phyloP scores from a whole-genome alignment of 805 yeast species.

The Saccharomycopsis lassenensis region DNA sequence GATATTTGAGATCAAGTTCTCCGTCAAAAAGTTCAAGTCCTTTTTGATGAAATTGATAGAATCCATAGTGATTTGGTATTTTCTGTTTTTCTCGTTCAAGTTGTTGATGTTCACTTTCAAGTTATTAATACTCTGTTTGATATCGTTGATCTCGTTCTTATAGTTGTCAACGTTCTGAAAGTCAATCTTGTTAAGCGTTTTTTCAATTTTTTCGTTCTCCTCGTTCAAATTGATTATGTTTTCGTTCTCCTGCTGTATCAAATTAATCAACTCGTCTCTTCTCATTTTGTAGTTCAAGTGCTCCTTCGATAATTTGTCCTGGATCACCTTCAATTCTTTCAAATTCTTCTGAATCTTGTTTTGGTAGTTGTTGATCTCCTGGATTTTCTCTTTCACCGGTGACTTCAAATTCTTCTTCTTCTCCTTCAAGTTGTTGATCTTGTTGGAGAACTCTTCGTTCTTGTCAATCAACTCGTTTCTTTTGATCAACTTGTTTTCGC shows the following conservation, averaged over 20 bases:
- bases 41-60: conserved; percentile 10
- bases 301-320: conserved; percentile 16
- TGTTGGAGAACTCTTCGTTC: conserved; percentile 30
- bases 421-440: conserved; percentile 28
- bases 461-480: conserved; percentile 33
- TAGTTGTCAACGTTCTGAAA: conserved; percentile 12
- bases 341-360: conserved; percentile 16
- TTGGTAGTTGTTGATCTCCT: conserved; percentile 17
- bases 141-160: conserved; percentile 15
- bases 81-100: conserved; percentile 12
- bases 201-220: conserved; percentile 10
- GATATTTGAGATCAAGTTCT: conserved; percentile 9
- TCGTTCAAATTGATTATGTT: conserved; percentile 9
- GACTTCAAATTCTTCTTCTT: conserved; percentile 24
- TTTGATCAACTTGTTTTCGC: conserved; percentile 39
- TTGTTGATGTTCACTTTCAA: conserved; percentile 11
- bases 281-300: conserved; percentile 14
- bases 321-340: conserved; percentile 15
- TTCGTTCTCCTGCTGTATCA: conserved; percentile 15
- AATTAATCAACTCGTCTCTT: conserved; percentile 11
- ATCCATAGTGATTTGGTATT: conserved; percentile 12
- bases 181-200: conserved; percentile 12
- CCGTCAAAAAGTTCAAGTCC: conserved; percentile 11
- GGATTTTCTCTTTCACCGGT: conserved; percentile 19
- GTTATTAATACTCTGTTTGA: conserved; percentile 5